Evolutionary conservation across 148 eudicot species (phyloP), one percentile per base, ranked within the genome.

Genomic region (Gaultheria prostrata): DNA sequence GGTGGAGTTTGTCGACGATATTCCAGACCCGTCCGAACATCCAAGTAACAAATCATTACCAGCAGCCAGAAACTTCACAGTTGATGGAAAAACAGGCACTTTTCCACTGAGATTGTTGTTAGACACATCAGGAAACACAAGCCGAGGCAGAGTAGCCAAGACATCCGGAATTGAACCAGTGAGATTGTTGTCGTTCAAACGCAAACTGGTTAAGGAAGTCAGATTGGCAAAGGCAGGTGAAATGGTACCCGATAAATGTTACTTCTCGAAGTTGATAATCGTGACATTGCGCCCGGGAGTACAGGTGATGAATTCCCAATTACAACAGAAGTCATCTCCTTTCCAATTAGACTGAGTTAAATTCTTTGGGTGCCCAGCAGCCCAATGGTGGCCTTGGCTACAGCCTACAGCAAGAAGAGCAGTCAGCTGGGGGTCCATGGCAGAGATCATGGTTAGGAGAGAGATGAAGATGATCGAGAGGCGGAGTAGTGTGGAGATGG

Each of bases 211-310:
- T 77, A 94, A 77, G 2, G 78, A 75, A 11, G 89, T 89, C 30
- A 94, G 79, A n/a, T 92, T 89, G 0, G 91, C 89, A 73, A 89
- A 84, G 18, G 92, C 88, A 49, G 95, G 92, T 1, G 96, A 94
- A 72, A 94, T 90, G 0, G 81, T 86, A 0, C 95, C 98, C 26
- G 49, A 81, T 59, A 87, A 0, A 33, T 84, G 85, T 76, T 84
- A 90, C 80, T 84, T 94, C 0, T 79, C 86, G 17, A 93, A 86
- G 84, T 92, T 93, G 32, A 94, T 45, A 21, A 35, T 4, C 1
- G 28, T 83, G 17, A 93, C 89, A 54, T 83, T 77, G 8, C 87
- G 85, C 54, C 59, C 13, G 0, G 81, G 18, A 80, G 86, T 87
- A 76, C 94, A 94, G 8, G 84, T 84, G 20, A 94, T 50, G 71